Conservation (phyloP, 257 asterid genomes). For the Nicotiana otophora region DNA sequence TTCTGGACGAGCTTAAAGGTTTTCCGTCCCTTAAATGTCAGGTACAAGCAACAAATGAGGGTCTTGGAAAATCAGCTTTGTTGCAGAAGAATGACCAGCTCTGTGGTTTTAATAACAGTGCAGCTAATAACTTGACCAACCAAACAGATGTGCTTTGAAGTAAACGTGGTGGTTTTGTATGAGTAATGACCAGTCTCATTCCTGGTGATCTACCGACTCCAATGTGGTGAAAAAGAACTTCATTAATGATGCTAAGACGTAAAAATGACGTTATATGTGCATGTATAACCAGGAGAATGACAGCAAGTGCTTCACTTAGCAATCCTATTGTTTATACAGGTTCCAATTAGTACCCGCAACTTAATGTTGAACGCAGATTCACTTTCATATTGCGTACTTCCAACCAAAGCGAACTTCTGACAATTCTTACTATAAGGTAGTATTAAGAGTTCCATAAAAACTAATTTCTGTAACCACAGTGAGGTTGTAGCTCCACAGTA, state of each 20-base stretch:
- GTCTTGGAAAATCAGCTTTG: conserved; percentile 20
- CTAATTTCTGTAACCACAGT: neutral
- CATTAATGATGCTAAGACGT: neutral
- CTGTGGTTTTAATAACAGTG: conserved; percentile 15
- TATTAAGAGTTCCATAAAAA: neutral
- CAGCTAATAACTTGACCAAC: conserved; percentile 20
- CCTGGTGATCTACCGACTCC: too few relatives aligned
- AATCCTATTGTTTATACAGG: neutral
- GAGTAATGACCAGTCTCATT: neutral
- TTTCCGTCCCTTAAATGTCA: conserved; percentile 15
- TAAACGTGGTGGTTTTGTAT: conserved; percentile 30
- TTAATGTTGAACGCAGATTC: neutral
- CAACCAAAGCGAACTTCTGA: neutral
- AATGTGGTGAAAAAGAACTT: neutral
- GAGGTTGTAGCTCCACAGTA: neutral
- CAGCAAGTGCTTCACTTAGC: neutral
- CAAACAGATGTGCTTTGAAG: conserved; percentile 30
- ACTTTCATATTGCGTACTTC: neutral
- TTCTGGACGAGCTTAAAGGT: neutral
- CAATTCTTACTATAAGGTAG: too few relatives aligned
- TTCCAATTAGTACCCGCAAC: neutral
- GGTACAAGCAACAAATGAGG: conserved; percentile 36
- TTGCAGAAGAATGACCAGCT: conserved; percentile 29
- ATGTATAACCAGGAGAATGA: neutral
- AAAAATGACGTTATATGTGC: neutral